These are phyloP conservation scores for Fusarium sp. DNA, from an alignment of 2,329 filamentous ascomycete species.

Conservation along the genomic window DNA sequence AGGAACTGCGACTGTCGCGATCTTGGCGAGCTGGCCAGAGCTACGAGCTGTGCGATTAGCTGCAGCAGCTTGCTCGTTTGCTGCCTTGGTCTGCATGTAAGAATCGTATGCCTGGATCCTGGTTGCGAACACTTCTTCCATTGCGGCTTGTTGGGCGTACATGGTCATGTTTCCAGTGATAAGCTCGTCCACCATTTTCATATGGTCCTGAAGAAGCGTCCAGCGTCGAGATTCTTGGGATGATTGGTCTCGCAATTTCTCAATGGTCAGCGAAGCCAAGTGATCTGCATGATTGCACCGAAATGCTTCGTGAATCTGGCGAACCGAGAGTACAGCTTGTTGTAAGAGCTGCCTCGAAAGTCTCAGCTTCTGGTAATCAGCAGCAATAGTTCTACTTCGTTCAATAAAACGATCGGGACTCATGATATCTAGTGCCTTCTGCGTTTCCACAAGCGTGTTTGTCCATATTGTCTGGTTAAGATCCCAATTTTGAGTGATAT, in stretches of 20 bases:
- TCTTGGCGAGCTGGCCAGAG: background rate
- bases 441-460: accelerated
- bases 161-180: background rate
- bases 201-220: background rate
- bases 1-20: background rate
- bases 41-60: background rate
- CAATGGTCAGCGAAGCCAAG: background rate
- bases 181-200: background rate
- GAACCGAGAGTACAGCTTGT: background rate
- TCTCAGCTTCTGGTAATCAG: background rate
- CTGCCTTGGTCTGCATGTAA: background rate
- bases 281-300: background rate
- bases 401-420: background rate
- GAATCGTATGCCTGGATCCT: background rate
- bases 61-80: background rate
- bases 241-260: background rate
- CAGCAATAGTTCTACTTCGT: background rate
- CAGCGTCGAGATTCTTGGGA: background rate
- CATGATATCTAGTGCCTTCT: accelerated
- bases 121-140: background rate
- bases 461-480: background rate
- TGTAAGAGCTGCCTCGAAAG: background rate
- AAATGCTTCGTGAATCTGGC: background rate
- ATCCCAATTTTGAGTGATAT: accelerated
- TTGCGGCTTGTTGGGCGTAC: background rate